phyloP scores from a whole-genome alignment of 1,139 yeast species.

The Taphrina populina region DNA sequence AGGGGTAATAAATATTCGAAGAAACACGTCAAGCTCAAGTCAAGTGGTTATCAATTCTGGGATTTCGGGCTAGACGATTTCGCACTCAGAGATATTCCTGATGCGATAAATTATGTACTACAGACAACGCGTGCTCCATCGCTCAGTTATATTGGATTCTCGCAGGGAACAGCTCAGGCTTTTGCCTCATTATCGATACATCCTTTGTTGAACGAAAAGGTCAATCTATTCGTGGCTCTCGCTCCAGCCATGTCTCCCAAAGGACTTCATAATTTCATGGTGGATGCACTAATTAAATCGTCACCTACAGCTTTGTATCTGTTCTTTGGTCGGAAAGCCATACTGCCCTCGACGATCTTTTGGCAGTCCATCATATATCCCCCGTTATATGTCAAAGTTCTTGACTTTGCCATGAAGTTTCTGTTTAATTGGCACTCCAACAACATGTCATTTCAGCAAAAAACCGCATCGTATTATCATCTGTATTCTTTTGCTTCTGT shows the following conservation, averaged over 20 bases:
- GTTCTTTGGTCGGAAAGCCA: constrained; percentile 69
- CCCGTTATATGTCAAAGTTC: constrained; percentile 69
- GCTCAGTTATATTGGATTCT: constrained; percentile 75
- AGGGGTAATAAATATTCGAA: constrained; percentile 84
- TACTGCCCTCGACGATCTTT: constrained; percentile 72
- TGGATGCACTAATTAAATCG: constrained; percentile 73
- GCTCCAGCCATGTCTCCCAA: constrained; percentile 96
- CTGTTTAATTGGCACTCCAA: constrained; percentile 75
- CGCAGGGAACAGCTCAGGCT: constrained; percentile 91
- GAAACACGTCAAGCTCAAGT: constrained; percentile 50
- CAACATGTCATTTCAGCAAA: constrained; percentile 71
- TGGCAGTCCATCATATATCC: constrained; percentile 77
- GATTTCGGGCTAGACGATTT: constrained; percentile 82
- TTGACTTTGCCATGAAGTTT: constrained; percentile 65
- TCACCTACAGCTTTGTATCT: constrained; percentile 73
- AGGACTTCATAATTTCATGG: constrained; percentile 70
- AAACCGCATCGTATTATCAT: constrained; percentile 74
- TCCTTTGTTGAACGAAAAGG: constrained; percentile 64
- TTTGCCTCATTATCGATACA: constrained; percentile 77
- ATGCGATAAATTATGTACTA: constrained; percentile 64
- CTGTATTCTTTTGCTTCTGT: constrained; percentile 88
- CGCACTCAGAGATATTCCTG: constrained; percentile 79
- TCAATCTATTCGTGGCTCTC: constrained; percentile 71
- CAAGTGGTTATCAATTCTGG: constrained; percentile 64
- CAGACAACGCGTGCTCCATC: constrained; percentile 49